Evolutionary conservation across 169 alveolate genomes (phyloP), one percentile per base, ranked within the genome.

Genomic region (Eimeria falciformis): DNA sequence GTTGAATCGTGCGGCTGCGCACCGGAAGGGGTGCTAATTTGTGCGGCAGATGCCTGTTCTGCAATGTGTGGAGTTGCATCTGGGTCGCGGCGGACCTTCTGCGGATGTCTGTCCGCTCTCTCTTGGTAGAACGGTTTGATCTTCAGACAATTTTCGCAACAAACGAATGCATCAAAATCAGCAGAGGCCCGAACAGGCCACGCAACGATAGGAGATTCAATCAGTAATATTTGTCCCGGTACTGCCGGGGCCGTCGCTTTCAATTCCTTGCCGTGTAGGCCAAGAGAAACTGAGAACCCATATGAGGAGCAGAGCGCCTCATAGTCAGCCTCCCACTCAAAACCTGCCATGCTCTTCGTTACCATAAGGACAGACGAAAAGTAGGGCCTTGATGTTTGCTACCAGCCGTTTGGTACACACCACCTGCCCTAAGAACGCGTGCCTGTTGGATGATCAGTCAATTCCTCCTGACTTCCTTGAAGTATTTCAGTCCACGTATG

Each of bases 181-280:
- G 86, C 86, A 46, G 86, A 77, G 21, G 86, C 66, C 43, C 29
- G n/a, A 21, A 77, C 45, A 6, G 86, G 86, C 86, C 86, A 77
- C 2, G 86, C 68, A 0, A 77, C 50, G 45, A 77, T 23, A 11
- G 86, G 86, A 46, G 68, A 46, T 66, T 77, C 86, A 2, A 77
- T 7, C 4, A 77, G 66, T 11, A 77, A 45, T 18, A 45, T 23
- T 45, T 77, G 68, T n/a, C 86, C 86, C 4, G 66, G n/a, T 23
- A 14, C 0, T 77, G 43, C 23, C 9, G 65, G 68, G 1, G 29
- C 45, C 2, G 62, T n/a, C 46, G 86, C 86, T 66, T 66, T 43
- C 86, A 77, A 7, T 18, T 77, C 86, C 33, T 77, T 77, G 25
- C 86, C 86, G 29, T 77, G 86, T 37, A 66, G 68, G 45, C 86